A percentile compares a stretch with the other conserved stretches of the same genome.
These are phyloP conservation scores for Smithsoniella earleae DNA, from an alignment of 163 green algal species.

Conservation along the genomic window DNA sequence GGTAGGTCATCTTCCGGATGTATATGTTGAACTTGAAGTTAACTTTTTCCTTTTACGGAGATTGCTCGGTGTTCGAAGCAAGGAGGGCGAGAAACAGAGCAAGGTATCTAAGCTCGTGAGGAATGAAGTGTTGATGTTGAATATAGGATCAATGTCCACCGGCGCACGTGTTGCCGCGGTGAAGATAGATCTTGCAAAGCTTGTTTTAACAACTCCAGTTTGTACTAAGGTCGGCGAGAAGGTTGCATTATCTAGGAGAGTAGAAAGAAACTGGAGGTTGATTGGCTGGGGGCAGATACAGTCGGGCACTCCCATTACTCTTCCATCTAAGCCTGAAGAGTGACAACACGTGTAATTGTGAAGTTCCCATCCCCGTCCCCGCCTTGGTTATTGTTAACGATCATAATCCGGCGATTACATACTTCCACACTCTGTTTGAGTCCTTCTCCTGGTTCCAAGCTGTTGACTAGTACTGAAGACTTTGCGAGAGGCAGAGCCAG, in stretches of 20 bases:
- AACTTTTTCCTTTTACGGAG: slow-evolving; percentile 99
- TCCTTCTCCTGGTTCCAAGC: too few relatives aligned
- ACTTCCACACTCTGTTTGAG: too few relatives aligned
- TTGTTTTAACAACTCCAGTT: slow-evolving; percentile 94
- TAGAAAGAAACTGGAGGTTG: slow-evolving; percentile 96
- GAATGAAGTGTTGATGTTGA: slow-evolving; percentile 98
- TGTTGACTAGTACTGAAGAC: too few relatives aligned
- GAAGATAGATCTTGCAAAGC: slow-evolving; percentile 95
- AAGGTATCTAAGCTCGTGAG: slow-evolving; percentile 97
- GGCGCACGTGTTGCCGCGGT: slow-evolving; percentile 87
- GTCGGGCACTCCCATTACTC: slow-evolving; percentile 47
- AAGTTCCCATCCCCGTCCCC: too few relatives aligned
- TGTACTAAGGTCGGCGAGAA: slow-evolving; percentile 98
- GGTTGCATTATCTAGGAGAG: slow-evolving; percentile 74
- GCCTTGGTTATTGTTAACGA: too few relatives aligned
- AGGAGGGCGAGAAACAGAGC: slow-evolving; percentile 88
- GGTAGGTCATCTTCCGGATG: slow-evolving; percentile 84
- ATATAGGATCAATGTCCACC: slow-evolving; percentile 99
- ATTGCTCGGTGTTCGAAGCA: slow-evolving; percentile 88
- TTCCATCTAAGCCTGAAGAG: slow-evolving; percentile 30
- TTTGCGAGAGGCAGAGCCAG: not conserved
- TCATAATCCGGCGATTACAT: too few relatives aligned
- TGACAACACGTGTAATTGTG: too few relatives aligned
- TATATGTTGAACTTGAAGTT: slow-evolving; percentile 97
- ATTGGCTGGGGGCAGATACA: slow-evolving; percentile 98